Evolutionary conservation across 2,329 filamentous ascomycete species (phyloP).

Genomic region (Penicillium sp.): DNA sequence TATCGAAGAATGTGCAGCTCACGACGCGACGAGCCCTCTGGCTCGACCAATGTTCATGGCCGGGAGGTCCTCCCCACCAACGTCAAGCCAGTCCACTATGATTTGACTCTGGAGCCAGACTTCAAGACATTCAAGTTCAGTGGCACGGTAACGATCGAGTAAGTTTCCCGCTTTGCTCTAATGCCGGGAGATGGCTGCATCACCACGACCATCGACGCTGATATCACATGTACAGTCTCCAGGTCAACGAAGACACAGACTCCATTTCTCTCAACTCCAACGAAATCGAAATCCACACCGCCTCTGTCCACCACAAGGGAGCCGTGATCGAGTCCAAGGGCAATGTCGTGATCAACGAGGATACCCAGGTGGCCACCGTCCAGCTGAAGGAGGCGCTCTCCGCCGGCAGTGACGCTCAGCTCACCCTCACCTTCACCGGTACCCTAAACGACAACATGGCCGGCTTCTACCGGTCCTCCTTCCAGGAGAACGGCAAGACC

Average conservation of each 20-base stretch:
- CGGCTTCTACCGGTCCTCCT: slow-evolving; percentile 93
- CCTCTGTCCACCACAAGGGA: slow-evolving; percentile 58
- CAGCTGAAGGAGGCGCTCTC: slow-evolving; percentile 67
- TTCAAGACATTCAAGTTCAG: slow-evolving; percentile 82
- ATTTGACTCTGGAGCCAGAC: slow-evolving; percentile 85
- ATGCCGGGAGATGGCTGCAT: no score
- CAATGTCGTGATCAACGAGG: slow-evolving; percentile 65
- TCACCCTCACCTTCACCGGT: slow-evolving; percentile 73
- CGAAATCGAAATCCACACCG: slow-evolving; percentile 75
- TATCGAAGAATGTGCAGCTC: slow-evolving; percentile 71
- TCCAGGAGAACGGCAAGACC: slow-evolving; percentile 75
- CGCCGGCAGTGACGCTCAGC: slow-evolving; percentile 69
- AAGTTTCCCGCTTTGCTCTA: slow-evolving; percentile 22
- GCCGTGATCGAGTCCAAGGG: slow-evolving; percentile 56
- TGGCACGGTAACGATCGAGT: slow-evolving; percentile 77
- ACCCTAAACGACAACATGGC: slow-evolving; percentile 91
- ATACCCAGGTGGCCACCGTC: slow-evolving; percentile 75
- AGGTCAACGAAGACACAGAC: slow-evolving; percentile 75
- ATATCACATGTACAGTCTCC: slow-evolving; percentile 48
- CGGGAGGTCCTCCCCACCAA: slow-evolving; percentile 87
- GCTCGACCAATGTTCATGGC: slow-evolving; percentile 56
- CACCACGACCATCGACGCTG: not conserved
- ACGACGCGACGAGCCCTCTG: slow-evolving; percentile 51
- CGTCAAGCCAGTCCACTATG: slow-evolving; percentile 86
- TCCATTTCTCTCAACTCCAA: slow-evolving; percentile 83